Evolutionary conservation across 2,329 filamentous ascomycete genomes (phyloP).

Genomic region (Pyricularia pennisetigena): DNA sequence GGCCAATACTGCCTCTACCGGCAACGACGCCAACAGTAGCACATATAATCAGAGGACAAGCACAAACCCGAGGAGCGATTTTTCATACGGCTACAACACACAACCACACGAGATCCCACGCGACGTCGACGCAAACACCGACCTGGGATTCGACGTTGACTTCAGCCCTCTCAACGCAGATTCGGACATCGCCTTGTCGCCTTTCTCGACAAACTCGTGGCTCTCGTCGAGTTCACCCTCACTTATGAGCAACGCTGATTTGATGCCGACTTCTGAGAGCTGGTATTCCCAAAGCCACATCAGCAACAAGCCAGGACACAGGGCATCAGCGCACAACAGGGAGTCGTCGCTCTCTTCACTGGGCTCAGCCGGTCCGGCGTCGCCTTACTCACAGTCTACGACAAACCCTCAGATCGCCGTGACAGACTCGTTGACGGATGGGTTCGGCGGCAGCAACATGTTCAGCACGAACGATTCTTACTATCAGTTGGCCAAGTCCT

Average conservation of each 20-base stretch:
- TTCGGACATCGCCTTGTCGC: background rate
- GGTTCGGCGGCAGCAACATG: conserved; percentile 29
- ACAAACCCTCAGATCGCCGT: conserved; percentile 50
- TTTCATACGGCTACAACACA: background rate
- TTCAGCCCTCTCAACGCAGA: background rate
- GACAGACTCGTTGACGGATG: conserved; percentile 36
- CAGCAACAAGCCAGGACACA: background rate
- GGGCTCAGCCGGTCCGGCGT: conserved; percentile 49
- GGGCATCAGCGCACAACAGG: conserved; percentile 36
- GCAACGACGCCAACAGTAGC: background rate
- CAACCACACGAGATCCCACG: background rate
- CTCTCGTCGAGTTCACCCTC: conserved; percentile 1
- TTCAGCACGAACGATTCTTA: conserved; percentile 28
- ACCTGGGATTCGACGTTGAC: conserved; percentile 3
- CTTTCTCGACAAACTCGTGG: background rate
- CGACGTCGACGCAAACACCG: background rate
- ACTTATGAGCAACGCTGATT: conserved; percentile 1
- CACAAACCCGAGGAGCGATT: background rate
- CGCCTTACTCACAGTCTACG: conserved; percentile 44
- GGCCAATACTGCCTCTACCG: background rate
- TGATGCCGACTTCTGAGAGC: conserved; percentile 1
- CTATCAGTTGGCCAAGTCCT: conserved; percentile 35
- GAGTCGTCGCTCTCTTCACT: conserved; percentile 53
- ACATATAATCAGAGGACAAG: background rate
- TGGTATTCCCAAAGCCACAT: background rate